Percentiles rank a stretch among this genome's conserved stretches.
Evolutionary conservation across 495 filamentous ascomycete species (phyloP).

Genomic region (Penicillium parvum): DNA sequence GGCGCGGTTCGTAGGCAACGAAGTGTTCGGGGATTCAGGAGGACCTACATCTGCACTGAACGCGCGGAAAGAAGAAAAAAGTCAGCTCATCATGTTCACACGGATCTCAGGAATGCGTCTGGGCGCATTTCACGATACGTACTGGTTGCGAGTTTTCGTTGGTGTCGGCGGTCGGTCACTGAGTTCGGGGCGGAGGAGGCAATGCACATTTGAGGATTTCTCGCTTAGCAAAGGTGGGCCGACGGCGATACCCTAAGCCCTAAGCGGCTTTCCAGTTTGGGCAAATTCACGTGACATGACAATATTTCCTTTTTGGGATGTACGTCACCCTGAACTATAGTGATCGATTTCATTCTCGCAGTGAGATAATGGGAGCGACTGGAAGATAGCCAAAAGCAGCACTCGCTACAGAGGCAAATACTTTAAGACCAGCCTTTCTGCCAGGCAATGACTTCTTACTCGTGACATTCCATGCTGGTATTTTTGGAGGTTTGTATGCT

Average conservation of each 20-base stretch:
- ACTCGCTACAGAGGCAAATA: no score
- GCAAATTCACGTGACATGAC: conserved; percentile 9
- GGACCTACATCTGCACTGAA: conserved; percentile 75
- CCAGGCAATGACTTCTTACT: no score
- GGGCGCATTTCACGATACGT: conserved; percentile 33
- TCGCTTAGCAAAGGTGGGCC: conserved; percentile 45
- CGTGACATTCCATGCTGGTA: no score
- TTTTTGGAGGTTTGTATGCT: no score
- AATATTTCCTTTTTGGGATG: conserved; percentile 1
- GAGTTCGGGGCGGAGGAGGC: conserved; percentile 40
- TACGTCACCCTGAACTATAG: conserved; percentile 3
- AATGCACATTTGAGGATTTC: conserved; percentile 45
- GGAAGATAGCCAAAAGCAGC: no score
- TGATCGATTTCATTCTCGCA: no score
- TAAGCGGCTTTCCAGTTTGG: conserved; percentile 21
- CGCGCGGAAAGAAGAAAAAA: conserved; percentile 36
- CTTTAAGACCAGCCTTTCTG: no score
- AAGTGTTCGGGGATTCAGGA: conserved; percentile 20
- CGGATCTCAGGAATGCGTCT: conserved; percentile 13
- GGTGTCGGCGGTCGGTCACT: conserved; percentile 47
- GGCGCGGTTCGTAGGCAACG: conserved; percentile 9
- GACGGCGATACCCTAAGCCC: conserved; percentile 38
- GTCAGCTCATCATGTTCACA: conserved; percentile 31
- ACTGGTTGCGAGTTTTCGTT: conserved; percentile 58
- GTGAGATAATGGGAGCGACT: no score